A percentile compares a stretch with the other conserved stretches of the same genome.
Conservation (phyloP, 495 filamentous ascomycete genomes). For the Aspergillus incahuasiensis region DNA sequence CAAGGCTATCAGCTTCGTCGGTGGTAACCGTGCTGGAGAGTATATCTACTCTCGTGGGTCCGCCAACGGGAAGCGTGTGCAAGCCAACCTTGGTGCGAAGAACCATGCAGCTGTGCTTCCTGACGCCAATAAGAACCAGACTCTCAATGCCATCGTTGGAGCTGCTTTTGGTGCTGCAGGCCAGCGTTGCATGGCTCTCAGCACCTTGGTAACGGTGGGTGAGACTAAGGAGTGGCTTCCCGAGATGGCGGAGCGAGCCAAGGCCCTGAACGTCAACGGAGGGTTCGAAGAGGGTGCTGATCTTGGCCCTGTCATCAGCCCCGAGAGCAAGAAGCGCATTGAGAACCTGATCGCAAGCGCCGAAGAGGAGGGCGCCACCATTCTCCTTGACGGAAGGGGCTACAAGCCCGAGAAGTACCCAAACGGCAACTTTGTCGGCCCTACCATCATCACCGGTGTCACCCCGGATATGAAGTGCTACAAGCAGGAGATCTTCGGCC, state of each 20-base stretch:
- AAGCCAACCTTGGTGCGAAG: constrained; percentile 97
- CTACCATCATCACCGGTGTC: constrained; percentile 93
- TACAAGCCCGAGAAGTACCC: constrained; percentile 89
- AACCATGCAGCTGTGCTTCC: constrained; percentile 96
- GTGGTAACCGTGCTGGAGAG: constrained; percentile 92
- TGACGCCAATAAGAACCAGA: constrained; percentile 97
- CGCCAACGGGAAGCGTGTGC: constrained; percentile 89
- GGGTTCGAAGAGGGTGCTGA: constrained; percentile 94
- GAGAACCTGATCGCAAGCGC: constrained; percentile 83
- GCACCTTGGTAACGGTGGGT: constrained; percentile 88
- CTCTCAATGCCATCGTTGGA: constrained; percentile 88
- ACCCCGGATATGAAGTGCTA: constrained; percentile 92
- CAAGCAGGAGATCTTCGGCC: constrained; percentile 94
- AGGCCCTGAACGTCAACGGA: constrained; percentile 82
- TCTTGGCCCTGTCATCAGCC: constrained; percentile 92
- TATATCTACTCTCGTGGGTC: constrained; percentile 92
- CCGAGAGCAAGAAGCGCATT: constrained; percentile 87
- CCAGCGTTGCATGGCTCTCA: constrained; percentile 97
- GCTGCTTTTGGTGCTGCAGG: constrained; percentile 96
- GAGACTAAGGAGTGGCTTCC: constrained; percentile 90
- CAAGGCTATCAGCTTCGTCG: constrained; percentile 98
- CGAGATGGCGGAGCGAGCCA: constrained; percentile 88
- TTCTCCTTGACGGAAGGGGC: constrained; percentile 89
- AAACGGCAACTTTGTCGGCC: constrained; percentile 91
- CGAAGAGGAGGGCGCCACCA: constrained; percentile 88